Evolutionary conservation across 1,284 basidiomycete species (phyloP).

Genomic region (Wallemia mellicola): DNA sequence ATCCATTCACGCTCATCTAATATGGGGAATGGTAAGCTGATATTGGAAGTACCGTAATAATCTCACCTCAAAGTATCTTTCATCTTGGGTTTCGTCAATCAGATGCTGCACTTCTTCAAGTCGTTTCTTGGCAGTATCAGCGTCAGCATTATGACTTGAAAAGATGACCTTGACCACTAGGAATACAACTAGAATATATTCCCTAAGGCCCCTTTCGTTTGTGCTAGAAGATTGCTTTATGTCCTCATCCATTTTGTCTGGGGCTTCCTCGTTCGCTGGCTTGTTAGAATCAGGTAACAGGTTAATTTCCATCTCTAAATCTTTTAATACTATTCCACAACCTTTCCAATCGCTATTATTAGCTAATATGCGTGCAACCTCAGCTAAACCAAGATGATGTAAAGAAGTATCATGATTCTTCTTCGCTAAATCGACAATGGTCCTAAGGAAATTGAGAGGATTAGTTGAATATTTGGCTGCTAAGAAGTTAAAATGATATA

Average conservation of each 20-base stretch:
- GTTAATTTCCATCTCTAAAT: neutral
- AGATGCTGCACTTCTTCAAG: neutral
- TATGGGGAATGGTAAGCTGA: neutral
- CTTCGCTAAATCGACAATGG: neutral
- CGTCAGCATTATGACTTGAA: neutral
- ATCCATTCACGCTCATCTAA: neutral
- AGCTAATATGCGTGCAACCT: neutral
- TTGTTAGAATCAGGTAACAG: too few species aligned
- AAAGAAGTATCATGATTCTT: neutral
- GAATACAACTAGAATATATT: neutral
- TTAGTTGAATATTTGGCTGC: neutral
- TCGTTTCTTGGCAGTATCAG: neutral
- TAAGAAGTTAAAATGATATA: neutral
- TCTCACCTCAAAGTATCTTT: neutral
- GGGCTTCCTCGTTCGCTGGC: neutral
- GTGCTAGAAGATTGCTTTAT: neutral
- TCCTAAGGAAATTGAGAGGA: neutral
- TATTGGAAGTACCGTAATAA: neutral
- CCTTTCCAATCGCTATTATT: neutral
- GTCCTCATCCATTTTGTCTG: neutral
- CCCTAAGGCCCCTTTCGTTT: neutral
- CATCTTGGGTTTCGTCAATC: neutral
- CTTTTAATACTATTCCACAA: neutral
- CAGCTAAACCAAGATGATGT: neutral
- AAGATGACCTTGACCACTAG: neutral